Conservation (phyloP, 2,329 filamentous ascomycete species). For the Apiospora arundinis region DNA sequence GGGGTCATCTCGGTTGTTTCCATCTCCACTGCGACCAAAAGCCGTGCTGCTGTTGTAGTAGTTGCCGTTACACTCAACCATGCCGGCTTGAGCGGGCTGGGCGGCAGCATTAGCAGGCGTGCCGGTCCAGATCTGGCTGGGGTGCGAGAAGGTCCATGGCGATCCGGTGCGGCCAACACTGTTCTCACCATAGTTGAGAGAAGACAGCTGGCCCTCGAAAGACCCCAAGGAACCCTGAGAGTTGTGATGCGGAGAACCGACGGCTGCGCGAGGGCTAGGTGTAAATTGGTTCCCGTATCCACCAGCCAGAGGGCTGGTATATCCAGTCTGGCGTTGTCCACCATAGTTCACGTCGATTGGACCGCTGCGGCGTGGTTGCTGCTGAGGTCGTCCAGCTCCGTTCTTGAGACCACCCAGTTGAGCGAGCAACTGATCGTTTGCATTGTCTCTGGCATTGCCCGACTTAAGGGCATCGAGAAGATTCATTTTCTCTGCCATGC, state of each 20-base stretch:
- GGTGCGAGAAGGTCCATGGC: constrained; percentile 19
- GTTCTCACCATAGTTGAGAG: constrained; percentile 10
- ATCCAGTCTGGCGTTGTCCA: neutral
- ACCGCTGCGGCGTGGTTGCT: neutral
- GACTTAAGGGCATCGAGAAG: constrained; percentile 11
- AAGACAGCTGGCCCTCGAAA: constrained; percentile 19
- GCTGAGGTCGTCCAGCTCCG: neutral
- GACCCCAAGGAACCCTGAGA: constrained; percentile 12
- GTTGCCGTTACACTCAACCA: constrained; percentile 36
- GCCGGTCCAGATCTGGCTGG: constrained; percentile 53
- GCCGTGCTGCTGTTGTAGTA: constrained; percentile 36
- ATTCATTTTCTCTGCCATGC: neutral
- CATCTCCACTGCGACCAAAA: constrained; percentile 33
- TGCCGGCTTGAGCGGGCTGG: constrained; percentile 28
- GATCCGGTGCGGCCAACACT: neutral
- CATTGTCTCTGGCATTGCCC: neutral
- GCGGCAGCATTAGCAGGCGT: constrained; percentile 42
- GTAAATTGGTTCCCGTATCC: neutral
- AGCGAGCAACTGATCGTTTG: neutral
- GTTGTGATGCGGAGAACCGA: neutral
- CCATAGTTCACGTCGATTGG: neutral
- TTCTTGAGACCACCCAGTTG: neutral
- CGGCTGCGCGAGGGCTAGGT: neutral
- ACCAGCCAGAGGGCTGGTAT: constrained; percentile 5
- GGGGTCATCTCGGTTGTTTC: constrained; percentile 34